Conservation (phyloP, 768 basidiomycete species). For the Mrakia gelida region DNA sequence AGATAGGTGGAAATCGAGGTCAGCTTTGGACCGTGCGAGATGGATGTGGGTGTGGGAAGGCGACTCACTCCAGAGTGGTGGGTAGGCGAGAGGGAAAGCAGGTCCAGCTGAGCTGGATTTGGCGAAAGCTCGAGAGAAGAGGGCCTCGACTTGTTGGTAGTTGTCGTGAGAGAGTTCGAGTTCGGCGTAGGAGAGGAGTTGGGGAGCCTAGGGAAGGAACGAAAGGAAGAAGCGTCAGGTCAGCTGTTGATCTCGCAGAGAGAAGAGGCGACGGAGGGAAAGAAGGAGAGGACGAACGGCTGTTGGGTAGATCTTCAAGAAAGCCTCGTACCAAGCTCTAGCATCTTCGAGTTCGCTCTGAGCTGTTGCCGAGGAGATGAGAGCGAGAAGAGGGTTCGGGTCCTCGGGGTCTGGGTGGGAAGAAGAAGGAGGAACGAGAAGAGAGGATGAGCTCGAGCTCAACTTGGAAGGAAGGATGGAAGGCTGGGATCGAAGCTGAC, state of each 20-base stretch:
- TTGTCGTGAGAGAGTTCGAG: constrained; percentile 50
- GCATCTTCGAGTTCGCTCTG: constrained; percentile 74
- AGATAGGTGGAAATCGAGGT: constrained; percentile 71
- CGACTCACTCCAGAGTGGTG: constrained; percentile 30
- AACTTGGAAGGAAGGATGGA: not conserved
- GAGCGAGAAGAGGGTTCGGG: constrained; percentile 61
- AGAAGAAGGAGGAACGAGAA: not conserved
- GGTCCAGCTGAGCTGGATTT: constrained; percentile 13
- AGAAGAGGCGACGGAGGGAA: constrained; percentile 36
- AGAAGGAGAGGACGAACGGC: constrained; percentile 60
- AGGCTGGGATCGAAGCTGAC: constrained; percentile 33
- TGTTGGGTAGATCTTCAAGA: constrained; percentile 83
- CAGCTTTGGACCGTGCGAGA: constrained; percentile 60
- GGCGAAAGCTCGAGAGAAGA: constrained; percentile 79
- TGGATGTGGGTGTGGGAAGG: constrained; percentile 32
- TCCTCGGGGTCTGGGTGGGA: constrained; percentile 35
- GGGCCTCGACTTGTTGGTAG: constrained; percentile 70
- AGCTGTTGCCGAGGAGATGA: constrained; percentile 71
- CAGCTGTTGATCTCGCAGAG: constrained; percentile 38
- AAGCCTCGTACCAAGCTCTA: constrained; percentile 71
- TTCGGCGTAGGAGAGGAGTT: constrained; percentile 69
- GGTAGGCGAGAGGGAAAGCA: constrained; percentile 28
- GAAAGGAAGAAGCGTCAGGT: constrained; percentile 33
- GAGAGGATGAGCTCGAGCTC: not conserved
- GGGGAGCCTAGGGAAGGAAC: constrained; percentile 56